phyloP scores from a whole-genome alignment of 345 rosid species.

The Arabidopsis arenosa region DNA sequence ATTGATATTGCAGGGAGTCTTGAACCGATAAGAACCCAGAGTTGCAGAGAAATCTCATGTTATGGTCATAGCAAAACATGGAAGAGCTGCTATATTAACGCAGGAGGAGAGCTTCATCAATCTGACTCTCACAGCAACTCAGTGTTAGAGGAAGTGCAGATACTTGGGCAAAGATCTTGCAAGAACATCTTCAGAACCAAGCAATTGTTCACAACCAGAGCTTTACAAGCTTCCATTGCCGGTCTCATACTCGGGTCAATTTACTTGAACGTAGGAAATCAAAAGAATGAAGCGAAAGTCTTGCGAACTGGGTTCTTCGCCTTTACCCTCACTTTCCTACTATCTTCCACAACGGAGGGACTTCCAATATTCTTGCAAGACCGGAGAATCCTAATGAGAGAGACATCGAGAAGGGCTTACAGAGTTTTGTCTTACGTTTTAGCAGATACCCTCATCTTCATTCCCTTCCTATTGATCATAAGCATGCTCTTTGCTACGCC shows the following conservation, averaged over 20 bases:
- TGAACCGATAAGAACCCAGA: slow-evolving; percentile 32
- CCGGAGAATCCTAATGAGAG: slow-evolving; percentile 75
- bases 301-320: slow-evolving; percentile 83
- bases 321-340: slow-evolving; percentile 81
- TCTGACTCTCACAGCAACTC: slow-evolving; percentile 54
- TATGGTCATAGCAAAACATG: slow-evolving; percentile 34
- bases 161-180: slow-evolving; percentile 78
- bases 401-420: slow-evolving; percentile 83
- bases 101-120: slow-evolving; percentile 45
- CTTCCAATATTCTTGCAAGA: slow-evolving; percentile 89
- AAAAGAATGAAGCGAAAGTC: slow-evolving; percentile 49
- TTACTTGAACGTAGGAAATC: slow-evolving; percentile 64
- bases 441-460: slow-evolving; percentile 69
- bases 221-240: slow-evolving; percentile 70
- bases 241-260: slow-evolving; percentile 79
- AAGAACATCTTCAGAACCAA: slow-evolving; percentile 84
- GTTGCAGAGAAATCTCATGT: slow-evolving; percentile 40
- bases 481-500: slow-evolving; percentile 72
- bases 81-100: slow-evolving; percentile 34
- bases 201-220: slow-evolving; percentile 75
- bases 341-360: slow-evolving; percentile 89
- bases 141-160: slow-evolving; percentile 57
- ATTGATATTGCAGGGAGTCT: slow-evolving; percentile 66
- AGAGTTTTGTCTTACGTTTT: slow-evolving; percentile 70
- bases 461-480: slow-evolving; percentile 74